These are phyloP conservation scores for Arthrobotrys sphaeroides DNA, from an alignment of 2,329 filamentous ascomycete genomes.

Conservation along the genomic window DNA sequence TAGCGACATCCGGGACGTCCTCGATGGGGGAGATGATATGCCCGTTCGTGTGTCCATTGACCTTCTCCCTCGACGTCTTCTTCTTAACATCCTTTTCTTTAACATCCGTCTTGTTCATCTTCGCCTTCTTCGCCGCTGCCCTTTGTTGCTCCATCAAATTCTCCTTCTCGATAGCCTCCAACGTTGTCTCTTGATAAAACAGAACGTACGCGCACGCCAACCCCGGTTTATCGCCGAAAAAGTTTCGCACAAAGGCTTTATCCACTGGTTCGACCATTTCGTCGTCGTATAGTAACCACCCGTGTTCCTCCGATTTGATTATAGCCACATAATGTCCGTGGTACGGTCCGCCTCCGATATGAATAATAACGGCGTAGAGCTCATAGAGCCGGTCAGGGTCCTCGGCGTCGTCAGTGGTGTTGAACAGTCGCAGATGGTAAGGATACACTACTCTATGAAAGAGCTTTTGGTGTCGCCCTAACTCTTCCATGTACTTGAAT, in stretches of 20 bases:
- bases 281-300: constrained; percentile 96
- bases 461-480: constrained; percentile 90
- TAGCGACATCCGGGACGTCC: constrained; percentile 52
- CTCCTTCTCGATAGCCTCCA: constrained; percentile 69
- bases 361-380: constrained; percentile 94
- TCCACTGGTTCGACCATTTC: constrained; percentile 98
- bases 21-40: constrained; percentile 37
- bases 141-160: constrained; percentile 55
- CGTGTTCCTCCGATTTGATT: constrained; percentile 94
- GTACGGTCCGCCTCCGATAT: constrained; percentile 95
- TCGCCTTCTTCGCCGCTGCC: constrained; percentile 54
- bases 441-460: constrained; percentile 98
- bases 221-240: constrained; percentile 91
- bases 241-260: constrained; percentile 90
- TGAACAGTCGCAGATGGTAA: constrained; percentile 94
- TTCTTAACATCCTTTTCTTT: constrained; percentile 53
- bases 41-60: constrained; percentile 45
- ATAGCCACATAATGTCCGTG: constrained; percentile 98
- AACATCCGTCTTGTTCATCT: constrained; percentile 51
- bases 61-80: constrained; percentile 54
- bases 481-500: constrained; percentile 98
- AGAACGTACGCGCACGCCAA: constrained; percentile 94
- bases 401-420: constrained; percentile 93
- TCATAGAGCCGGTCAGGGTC: constrained; percentile 95
- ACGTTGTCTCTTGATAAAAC: constrained; percentile 92